Percentiles rank a stretch among this genome's conserved stretches.
phyloP scores from a whole-genome alignment of 306 rosid genomes.

The Potentilla sterilis region DNA sequence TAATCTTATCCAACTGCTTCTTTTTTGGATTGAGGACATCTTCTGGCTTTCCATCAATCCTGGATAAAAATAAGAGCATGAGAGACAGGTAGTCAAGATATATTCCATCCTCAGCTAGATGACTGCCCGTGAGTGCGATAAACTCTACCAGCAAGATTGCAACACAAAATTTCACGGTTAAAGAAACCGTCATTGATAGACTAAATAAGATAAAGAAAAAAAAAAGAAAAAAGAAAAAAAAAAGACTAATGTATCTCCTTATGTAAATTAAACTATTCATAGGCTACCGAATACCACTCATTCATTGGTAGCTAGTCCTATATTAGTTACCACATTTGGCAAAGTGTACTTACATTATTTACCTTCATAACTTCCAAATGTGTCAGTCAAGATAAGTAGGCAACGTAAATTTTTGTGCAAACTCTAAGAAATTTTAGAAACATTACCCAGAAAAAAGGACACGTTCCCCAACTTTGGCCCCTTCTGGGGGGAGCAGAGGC shows the following conservation, averaged over 20 bases:
- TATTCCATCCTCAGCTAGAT: neutral
- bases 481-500: slow-evolving; percentile 91
- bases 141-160: neutral
- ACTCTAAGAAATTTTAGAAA: slow-evolving; percentile 18
- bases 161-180: neutral
- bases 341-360: neutral
- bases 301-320: slow-evolving; percentile 7
- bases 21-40: slow-evolving; percentile 97
- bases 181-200: neutral
- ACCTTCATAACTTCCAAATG: neutral
- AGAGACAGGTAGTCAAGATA: slow-evolving; percentile 8
- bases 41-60: slow-evolving; percentile 95
- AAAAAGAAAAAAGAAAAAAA: neutral
- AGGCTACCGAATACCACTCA: neutral
- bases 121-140: neutral
- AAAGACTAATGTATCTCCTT: neutral
- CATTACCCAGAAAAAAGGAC: slow-evolving; percentile 75
- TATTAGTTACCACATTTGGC: neutral
- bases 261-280: neutral
- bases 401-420: slow-evolving; percentile 2
- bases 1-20: slow-evolving; percentile 94
- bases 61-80: slow-evolving; percentile 28
- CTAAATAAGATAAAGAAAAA: neutral
- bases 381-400: neutral
- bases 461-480: slow-evolving; percentile 75